phyloP scores from a whole-genome alignment of 345 rosid species.

The Mercurialis annua region DNA sequence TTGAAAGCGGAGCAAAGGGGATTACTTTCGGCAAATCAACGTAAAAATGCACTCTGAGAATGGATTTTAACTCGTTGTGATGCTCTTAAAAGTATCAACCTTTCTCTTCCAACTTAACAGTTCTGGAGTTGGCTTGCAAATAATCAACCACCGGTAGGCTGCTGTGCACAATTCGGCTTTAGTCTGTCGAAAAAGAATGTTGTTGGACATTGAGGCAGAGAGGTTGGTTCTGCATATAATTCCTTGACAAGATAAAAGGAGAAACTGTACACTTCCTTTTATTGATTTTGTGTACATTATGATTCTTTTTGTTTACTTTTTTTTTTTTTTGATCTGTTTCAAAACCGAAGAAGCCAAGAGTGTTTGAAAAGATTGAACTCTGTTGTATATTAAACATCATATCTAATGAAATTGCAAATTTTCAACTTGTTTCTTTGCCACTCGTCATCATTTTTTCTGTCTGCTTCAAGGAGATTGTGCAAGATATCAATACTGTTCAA shows the following conservation, averaged over 20 bases:
- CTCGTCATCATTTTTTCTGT: too few relatives aligned
- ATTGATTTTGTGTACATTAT: slow-evolving; percentile 45
- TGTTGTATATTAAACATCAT: slow-evolving; percentile 8
- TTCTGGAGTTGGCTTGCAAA: neutral
- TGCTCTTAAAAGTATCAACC: slow-evolving; percentile 1
- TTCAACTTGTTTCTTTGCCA: neutral
- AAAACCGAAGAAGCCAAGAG: neutral
- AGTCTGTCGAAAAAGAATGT: neutral
- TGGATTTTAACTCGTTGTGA: slow-evolving; percentile 15
- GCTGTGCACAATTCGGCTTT: neutral
- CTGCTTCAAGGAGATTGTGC: too few relatives aligned
- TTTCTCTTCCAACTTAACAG: neutral
- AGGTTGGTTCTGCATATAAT: slow-evolving; percentile 2
- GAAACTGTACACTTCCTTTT: slow-evolving; percentile 28
- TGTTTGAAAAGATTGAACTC: neutral
- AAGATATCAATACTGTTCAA: too few relatives aligned
- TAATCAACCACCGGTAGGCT: neutral
- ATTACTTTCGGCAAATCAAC: slow-evolving; percentile 54
- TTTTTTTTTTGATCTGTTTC: too few relatives aligned
- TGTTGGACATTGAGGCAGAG: slow-evolving; percentile 11
- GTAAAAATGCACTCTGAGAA: slow-evolving; percentile 7
- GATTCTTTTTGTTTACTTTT: neutral
- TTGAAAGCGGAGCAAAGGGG: slow-evolving; percentile 61
- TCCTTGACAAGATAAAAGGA: slow-evolving; percentile 26
- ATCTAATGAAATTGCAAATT: neutral